A percentile compares a stretch with the other conserved stretches of the same genome.
Conservation (phyloP, 2,329 filamentous ascomycete species). For the Pezicula neosporulosa region DNA sequence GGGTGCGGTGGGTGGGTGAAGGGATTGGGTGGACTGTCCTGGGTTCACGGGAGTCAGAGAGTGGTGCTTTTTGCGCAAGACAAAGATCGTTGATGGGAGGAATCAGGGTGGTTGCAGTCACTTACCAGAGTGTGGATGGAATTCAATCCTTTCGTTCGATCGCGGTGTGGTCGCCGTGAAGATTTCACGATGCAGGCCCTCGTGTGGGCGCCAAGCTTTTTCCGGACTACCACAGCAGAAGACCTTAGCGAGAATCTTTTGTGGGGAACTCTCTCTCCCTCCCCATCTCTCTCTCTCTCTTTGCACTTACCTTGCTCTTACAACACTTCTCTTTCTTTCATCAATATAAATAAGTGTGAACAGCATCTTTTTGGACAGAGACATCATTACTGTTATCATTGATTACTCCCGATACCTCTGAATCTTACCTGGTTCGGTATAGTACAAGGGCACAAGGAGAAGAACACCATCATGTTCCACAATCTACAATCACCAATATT, state of each 20-base stretch:
- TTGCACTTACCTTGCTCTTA: background rate
- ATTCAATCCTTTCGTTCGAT: background rate
- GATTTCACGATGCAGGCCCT: background rate
- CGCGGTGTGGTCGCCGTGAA: constrained; percentile 1
- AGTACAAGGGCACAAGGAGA: too few relatives aligned
- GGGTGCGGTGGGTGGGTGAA: constrained; percentile 7
- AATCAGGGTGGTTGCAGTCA: background rate
- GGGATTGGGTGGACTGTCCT: constrained; percentile 8
- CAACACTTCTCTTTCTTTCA: background rate
- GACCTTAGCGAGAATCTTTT: background rate
- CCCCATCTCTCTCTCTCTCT: background rate
- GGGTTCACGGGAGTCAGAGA: constrained; percentile 2
- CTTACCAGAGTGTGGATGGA: background rate
- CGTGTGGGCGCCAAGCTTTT: constrained; percentile 1
- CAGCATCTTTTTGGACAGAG: too few relatives aligned
- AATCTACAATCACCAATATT: too few relatives aligned
- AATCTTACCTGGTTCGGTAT: too few relatives aligned
- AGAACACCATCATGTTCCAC: too few relatives aligned
- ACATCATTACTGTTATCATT: too few relatives aligned
- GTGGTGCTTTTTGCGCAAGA: background rate
- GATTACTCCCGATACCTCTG: too few relatives aligned
- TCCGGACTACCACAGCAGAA: background rate
- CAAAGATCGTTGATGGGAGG: background rate
- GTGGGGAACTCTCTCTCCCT: background rate
- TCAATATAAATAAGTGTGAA: background rate